phyloP scores from a whole-genome alignment of 495 filamentous ascomycete genomes.

The Opeltia flavorubescens region DNA sequence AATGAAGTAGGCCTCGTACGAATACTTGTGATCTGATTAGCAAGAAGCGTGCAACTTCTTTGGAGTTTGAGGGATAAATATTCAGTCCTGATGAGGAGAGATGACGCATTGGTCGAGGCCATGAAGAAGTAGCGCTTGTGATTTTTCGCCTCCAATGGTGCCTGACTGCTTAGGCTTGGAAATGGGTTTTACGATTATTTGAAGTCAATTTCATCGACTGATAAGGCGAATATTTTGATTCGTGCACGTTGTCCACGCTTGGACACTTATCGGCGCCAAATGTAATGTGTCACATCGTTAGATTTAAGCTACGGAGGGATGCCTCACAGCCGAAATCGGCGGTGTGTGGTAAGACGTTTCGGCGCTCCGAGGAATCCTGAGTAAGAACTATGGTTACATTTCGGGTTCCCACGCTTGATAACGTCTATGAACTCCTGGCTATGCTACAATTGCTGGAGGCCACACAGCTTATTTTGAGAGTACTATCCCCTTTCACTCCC shows the following conservation, averaged over 20 bases:
- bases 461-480: not conserved
- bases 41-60: not conserved
- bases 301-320: not conserved
- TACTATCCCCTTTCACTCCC: conserved; percentile 71
- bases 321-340: not conserved
- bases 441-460: not conserved
- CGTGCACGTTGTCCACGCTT: not conserved
- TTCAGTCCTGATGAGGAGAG: not conserved
- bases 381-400: no score
- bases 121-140: not conserved
- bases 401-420: no score
- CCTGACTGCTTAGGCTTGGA: no score
- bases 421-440: not conserved
- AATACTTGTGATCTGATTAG: not conserved
- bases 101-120: conserved; percentile 2
- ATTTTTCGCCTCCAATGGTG: not conserved
- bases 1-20: not conserved
- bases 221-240: not conserved
- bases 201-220: not conserved
- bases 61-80: not conserved
- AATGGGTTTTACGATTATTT: no score
- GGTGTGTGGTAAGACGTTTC: not conserved
- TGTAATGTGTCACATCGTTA: not conserved
- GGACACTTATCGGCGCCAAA: not conserved
- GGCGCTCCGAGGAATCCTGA: no score